A percentile compares a stretch with the other conserved stretches of the same genome.
phyloP scores from a whole-genome alignment of 176 grass and related monocot genomes.

The Canna indica region DNA sequence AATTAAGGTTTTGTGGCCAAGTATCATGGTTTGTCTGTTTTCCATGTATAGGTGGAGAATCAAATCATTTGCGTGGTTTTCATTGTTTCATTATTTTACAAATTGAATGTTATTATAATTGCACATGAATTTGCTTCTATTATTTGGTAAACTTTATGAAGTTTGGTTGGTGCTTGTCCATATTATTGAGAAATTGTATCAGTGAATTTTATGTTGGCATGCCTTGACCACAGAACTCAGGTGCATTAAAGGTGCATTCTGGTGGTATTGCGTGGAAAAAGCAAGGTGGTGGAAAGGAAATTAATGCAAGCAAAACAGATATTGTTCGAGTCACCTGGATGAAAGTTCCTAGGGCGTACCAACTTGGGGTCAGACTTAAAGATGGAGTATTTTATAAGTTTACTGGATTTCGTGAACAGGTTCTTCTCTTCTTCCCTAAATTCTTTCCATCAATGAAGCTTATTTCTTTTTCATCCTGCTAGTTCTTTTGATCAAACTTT shows the following conservation, averaged over 20 bases:
- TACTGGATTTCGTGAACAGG: conserved; percentile 22
- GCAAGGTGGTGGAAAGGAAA: conserved; percentile 16
- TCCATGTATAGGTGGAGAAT: too few relatives aligned
- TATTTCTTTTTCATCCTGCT: not conserved
- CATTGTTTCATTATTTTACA: not conserved
- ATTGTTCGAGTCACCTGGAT: conserved; percentile 15
- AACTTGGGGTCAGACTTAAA: conserved; percentile 15
- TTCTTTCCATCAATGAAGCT: not conserved
- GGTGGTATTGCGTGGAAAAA: conserved; percentile 24
- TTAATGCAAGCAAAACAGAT: conserved; percentile 7
- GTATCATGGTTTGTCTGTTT: too few relatives aligned
- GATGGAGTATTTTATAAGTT: conserved; percentile 23
- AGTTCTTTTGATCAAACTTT: not conserved
- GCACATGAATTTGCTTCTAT: not conserved
- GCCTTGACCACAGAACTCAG: conserved; percentile 7
- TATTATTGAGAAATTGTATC: not conserved
- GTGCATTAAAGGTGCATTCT: conserved; percentile 5
- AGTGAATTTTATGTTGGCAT: not conserved
- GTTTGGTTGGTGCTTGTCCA: not conserved
- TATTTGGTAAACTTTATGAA: not conserved
- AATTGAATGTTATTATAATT: too few relatives aligned
- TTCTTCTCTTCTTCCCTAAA: not conserved
- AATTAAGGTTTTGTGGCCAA: too few relatives aligned
- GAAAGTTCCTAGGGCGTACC: conserved; percentile 17
- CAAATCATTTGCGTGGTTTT: too few relatives aligned